Conservation (phyloP, 768 basidiomycete species). For the Hericium alpestre region DNA sequence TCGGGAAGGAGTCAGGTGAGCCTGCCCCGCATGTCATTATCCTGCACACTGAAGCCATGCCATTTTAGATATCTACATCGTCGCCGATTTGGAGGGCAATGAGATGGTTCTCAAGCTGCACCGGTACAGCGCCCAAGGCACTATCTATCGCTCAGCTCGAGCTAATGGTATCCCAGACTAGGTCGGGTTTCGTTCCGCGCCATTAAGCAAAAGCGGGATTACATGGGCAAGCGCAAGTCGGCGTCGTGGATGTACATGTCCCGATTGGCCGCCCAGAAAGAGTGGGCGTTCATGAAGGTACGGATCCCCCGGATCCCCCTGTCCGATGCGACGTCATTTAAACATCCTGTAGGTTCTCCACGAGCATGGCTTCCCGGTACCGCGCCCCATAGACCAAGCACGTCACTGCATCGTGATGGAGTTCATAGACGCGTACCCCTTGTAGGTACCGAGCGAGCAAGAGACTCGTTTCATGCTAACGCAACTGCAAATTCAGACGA, state of each 20-base stretch:
- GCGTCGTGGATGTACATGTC: slow-evolving; percentile 99
- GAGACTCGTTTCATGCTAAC: not conserved
- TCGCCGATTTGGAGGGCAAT: slow-evolving; percentile 73
- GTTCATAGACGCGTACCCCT: slow-evolving; percentile 85
- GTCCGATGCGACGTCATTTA: not conserved
- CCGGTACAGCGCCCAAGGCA: slow-evolving; percentile 38
- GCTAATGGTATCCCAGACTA: slow-evolving; percentile 38
- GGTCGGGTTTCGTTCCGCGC: slow-evolving; percentile 96
- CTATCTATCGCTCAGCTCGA: not conserved
- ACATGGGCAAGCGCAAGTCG: slow-evolving; percentile 87
- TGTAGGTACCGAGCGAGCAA: slow-evolving; percentile 44
- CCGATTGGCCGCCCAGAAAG: slow-evolving; percentile 89
- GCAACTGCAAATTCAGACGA: slow-evolving; percentile 39
- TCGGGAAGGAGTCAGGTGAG: slow-evolving; percentile 93
- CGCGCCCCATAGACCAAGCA: slow-evolving; percentile 86
- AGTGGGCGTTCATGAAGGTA: slow-evolving; percentile 99
- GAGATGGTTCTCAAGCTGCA: slow-evolving; percentile 92
- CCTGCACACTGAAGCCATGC: not conserved
- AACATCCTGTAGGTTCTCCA: slow-evolving; percentile 58
- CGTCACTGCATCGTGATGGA: slow-evolving; percentile 96
- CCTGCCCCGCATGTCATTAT: not conserved
- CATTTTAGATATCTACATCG: slow-evolving; percentile 72
- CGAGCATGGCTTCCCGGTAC: slow-evolving; percentile 89
- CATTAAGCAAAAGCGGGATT: slow-evolving; percentile 94
- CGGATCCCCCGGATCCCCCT: slow-evolving; percentile 9